A percentile compares a stretch with the other conserved stretches of the same genome.
phyloP scores from a whole-genome alignment of 192 early-diverging fungal species.

The Entomortierella chlamydospora region DNA sequence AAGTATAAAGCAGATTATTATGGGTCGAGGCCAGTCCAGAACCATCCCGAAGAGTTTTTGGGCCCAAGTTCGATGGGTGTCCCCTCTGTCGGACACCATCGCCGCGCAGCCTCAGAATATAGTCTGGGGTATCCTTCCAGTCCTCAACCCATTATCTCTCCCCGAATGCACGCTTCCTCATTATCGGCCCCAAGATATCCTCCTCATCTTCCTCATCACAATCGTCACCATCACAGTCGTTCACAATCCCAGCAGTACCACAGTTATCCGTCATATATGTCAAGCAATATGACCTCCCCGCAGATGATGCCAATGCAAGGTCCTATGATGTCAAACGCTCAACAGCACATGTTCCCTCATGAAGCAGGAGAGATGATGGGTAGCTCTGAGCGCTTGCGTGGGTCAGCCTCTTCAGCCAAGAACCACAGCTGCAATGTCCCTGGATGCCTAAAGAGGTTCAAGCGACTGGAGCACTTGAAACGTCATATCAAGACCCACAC shows the following conservation, averaged over 20 bases:
- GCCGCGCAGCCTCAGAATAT: conserved; percentile 8
- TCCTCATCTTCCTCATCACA: neutral
- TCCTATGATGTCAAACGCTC: neutral
- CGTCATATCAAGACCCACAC: conserved; percentile 86
- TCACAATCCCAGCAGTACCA: conserved; percentile 15
- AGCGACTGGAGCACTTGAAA: conserved; percentile 83
- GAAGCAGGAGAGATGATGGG: neutral
- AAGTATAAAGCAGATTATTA: neutral
- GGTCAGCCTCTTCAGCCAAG: conserved; percentile 27
- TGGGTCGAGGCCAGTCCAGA: neutral
- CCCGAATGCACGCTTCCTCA: neutral
- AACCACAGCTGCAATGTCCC: conserved; percentile 53
- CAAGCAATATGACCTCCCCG: neutral
- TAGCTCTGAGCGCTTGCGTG: conserved; percentile 3
- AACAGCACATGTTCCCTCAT: conserved; percentile 3
- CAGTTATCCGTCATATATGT: neutral
- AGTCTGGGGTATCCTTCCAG: neutral
- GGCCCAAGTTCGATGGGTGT: neutral
- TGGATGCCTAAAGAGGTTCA: conserved; percentile 69
- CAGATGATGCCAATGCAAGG: conserved; percentile 8
- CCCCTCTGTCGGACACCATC: conserved; percentile 6
- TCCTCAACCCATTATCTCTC: neutral
- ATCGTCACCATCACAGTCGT: conserved; percentile 10
- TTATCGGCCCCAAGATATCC: neutral
- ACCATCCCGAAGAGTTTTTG: conserved; percentile 19